Base-by-base conservation (phyloP, 352 stramenopile genomes). In the Phytophthora nicotianae region DNA sequence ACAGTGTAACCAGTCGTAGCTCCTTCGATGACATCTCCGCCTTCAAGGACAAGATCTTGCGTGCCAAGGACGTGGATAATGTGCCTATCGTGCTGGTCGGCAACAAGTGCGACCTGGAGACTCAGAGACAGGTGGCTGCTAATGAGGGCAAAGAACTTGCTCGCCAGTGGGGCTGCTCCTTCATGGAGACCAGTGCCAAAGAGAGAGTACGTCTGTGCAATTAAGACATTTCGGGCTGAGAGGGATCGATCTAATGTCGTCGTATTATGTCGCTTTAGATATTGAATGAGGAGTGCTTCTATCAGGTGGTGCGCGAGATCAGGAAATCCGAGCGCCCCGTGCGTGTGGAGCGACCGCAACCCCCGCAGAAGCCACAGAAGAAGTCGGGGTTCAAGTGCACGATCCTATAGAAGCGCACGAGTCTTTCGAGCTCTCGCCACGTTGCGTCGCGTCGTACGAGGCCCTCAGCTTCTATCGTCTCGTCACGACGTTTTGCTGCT, bases 1-100 rank as follows among this genome's bases (percentile, higher is more conserved):
- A 94, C 82, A 96, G 85, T 69, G 81, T 96, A 50, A 94, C 84
- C 55, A 95, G 88, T 72, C 86, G 84, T 68, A 91, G 84, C 52
- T 93, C 88, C n/a, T 95, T 97, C 53, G 88, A 97, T 50, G 89
- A 97, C 50, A 95, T 97, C 46, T 62, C 81, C 20, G 76, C 77
- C 10, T 95, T 97, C 70, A 95, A 95, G 67, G 87, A 97, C 67
- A 95, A 96, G 70, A 96, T 97, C 43, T 65, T 96, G 47, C 81
- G 89, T 9, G 89, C 89, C 45, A 96, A 96, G 75, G 88, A 96
- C 57, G 85, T 91, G 43, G 85, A 94, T 65, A 91, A 76, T 41
- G 87, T 94, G 26, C 85, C 87, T 42, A 93, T 96, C 69, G 87
- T 96, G 26, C 75, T 96, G 17, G 87, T 94, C n/a, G 87, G 87